Base-by-base conservation (phyloP, 345 rosid genomes). In the Linum usitatissimum region DNA sequence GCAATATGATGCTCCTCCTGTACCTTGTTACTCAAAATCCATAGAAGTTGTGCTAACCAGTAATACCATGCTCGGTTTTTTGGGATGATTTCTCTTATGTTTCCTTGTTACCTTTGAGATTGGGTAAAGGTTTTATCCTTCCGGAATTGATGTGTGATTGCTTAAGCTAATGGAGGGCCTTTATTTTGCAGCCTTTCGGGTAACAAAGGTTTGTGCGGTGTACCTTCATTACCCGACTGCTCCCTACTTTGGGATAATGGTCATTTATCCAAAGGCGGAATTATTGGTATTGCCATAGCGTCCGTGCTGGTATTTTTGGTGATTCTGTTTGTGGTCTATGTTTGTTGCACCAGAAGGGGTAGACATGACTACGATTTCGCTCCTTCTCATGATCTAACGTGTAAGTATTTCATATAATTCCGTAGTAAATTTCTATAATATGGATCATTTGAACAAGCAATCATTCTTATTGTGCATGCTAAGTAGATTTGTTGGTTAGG, bases 171-270 rank as follows among this genome's bases (percentile, higher is more conserved):
- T 69, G 21, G 38, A 30, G 15, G 19, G 34, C 66, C 39, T 42
- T 59, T 58, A 6, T 63, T 30, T 66, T 75, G 5, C 92, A 94
- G 99, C 76, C 86, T 94, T 59, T 81, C 96, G 19, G 93, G 84
- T 59, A 94, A 94, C 81, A 94, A 90, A 77, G 95, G 85, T 34
- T 73, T 94, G 77, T 94, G 99, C 23, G 97, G 99, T 5, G 89
- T 78, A 55, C 86, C 96, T 39, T 56, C 95, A 56, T 72, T 90
- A 74, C 87, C 91, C 0, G 58, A 76, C 0, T 94, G 99, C 70
- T 88, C 96, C 49, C 18, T 83, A 8, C 60, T 94, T 59, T 94
- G 99, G 99, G 84, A 86, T 65, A 79, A 88, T 65, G 97, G 96
- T 5, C 84, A 77, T 61, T 73, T 94, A 70, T 94, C 99, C 55